These are phyloP conservation scores for Debaryomycetaceae sp. DNA, from an alignment of 1,139 yeast species.

Conservation along the genomic window DNA sequence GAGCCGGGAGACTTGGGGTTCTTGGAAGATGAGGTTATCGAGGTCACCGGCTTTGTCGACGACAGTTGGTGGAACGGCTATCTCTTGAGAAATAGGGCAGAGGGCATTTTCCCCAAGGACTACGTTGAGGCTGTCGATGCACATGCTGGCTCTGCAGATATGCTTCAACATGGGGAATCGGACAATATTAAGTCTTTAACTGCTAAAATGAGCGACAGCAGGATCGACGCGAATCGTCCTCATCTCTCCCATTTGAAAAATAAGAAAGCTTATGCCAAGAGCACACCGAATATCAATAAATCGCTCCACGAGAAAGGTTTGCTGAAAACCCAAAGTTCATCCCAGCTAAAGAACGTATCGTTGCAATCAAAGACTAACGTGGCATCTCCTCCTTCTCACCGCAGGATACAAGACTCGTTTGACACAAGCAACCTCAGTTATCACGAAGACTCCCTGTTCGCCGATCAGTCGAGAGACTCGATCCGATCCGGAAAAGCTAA, in stretches of 20 bases:
- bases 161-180: too few species aligned
- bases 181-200: too few species aligned
- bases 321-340: not conserved
- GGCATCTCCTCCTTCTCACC: not conserved
- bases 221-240: too few species aligned
- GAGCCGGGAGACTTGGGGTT: constrained; percentile 85
- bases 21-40: constrained; percentile 84
- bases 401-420: not conserved
- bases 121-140: constrained; percentile 49
- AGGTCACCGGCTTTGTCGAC: constrained; percentile 69
- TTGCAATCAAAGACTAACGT: not conserved
- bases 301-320: not conserved
- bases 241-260: constrained; percentile 5
- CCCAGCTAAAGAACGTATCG: not conserved
- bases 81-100: constrained; percentile 66
- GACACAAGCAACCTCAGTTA: not conserved
- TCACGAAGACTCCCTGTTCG: not conserved
- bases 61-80: constrained; percentile 92
- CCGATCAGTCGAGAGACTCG: too few species aligned
- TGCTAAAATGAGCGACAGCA: not conserved
- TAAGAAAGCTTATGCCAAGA: constrained; percentile 16
- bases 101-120: constrained; percentile 81
- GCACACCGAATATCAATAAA: constrained; percentile 14
- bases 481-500: too few species aligned
- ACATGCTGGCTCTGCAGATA: not conserved